These are phyloP conservation scores for Paragyromitra xinjiangensis DNA, from an alignment of 495 filamentous ascomycete species.

Conservation along the genomic window DNA sequence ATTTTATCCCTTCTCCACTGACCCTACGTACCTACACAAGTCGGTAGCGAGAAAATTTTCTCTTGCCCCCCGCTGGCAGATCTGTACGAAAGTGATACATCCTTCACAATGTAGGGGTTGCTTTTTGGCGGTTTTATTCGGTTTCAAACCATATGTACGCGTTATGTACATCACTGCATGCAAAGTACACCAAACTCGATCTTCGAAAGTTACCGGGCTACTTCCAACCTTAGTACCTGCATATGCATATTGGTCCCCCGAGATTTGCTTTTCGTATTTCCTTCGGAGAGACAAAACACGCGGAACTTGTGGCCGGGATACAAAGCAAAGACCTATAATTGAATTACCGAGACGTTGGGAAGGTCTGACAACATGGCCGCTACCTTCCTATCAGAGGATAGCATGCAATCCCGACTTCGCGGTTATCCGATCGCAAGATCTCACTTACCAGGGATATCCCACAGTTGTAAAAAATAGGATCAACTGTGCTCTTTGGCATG, in stretches of 20 bases:
- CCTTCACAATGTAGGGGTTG: constrained; percentile 31
- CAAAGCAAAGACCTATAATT: constrained; percentile 2
- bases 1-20: constrained; percentile 22
- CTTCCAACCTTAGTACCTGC: constrained; percentile 40
- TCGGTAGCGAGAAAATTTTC: constrained; percentile 36
- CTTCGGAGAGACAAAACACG: constrained; percentile 12
- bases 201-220: constrained; percentile 22
- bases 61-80: constrained; percentile 38
- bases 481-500: not conserved
- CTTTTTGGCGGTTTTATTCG: constrained; percentile 29
- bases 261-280: constrained; percentile 41
- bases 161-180: constrained; percentile 2
- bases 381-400: constrained; percentile 41
- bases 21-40: not conserved
- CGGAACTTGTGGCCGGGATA: not conserved
- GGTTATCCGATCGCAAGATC: constrained; percentile 45
- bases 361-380: constrained; percentile 14
- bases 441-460: constrained; percentile 26
- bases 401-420: constrained; percentile 33
- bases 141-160: constrained; percentile 34
- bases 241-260: constrained; percentile 22
- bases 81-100: constrained; percentile 27
- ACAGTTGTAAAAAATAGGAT: constrained; percentile 14
- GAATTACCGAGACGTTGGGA: constrained; percentile 40
- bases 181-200: constrained; percentile 33